Base-by-base conservation (phyloP, 805 yeast genomes). In the Cyberlindnera petersonii region DNA sequence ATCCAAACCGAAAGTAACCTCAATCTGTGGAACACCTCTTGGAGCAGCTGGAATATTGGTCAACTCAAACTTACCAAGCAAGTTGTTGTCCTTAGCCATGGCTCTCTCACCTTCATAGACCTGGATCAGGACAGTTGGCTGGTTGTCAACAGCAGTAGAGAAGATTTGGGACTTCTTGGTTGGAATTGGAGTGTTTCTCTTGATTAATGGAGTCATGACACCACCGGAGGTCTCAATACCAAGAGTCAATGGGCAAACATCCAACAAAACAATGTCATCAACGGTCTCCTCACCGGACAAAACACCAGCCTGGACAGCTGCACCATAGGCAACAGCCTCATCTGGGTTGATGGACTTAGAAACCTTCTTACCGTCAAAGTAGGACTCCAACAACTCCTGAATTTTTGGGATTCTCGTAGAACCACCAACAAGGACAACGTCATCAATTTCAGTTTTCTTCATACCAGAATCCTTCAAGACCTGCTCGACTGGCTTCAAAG, bases 321-420 rank as follows among this genome's bases (percentile, higher is more conserved):
- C 98, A 78, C 98, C 98, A 59, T 82, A 91, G 31, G 98, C 98
- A 60, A 91, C 98, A 64, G 98, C 98, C 75, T 91, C 98, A 72
- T 91, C 98, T 49, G 98, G 98, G 75, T 91, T 91, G 61, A 91
- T 91, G 59, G 96, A 91, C 78, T 89, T 91, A 53, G 95, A 86
- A 51, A 95, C 91, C 70, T 88, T 88, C 77, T 93, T 91, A 58
- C 96, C 96, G 60, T 83, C 80, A 63, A 91, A 91, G 77, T 69
- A 88, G 50, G 82, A 76, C 70, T 91, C 95, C 54, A 91, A 77
- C 58, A 91, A 75, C 70, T 86, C 84, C 74, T 89, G 98, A 55
- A 91, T 91, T 77, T 88, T 93, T 71, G 98, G 98, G 72, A 91
- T 93, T 77, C 98, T 86, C 40, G 98, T 93, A 28, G 98, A 91